A percentile compares a stretch with the other conserved stretches of the same genome.
Evolutionary conservation across 1,139 yeast genomes (phyloP).

Genomic region (Kurtzmaniella quercitrusa): DNA sequence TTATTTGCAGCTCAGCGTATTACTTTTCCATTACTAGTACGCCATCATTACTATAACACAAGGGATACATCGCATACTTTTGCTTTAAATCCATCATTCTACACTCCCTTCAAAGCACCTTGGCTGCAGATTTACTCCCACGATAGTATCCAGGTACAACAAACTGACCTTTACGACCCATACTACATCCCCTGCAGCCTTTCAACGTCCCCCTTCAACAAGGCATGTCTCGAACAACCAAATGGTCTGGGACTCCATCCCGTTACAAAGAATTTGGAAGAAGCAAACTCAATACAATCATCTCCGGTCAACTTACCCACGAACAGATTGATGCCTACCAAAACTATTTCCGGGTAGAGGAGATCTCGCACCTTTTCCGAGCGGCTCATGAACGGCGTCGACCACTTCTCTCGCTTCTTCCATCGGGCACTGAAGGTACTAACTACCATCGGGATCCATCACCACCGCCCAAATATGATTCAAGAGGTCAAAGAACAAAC

Average conservation of each 20-base stretch:
- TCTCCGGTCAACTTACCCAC: constrained; percentile 58
- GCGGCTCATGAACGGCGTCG: constrained; percentile 51
- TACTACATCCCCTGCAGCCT: background rate
- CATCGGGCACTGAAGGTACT: constrained; percentile 30
- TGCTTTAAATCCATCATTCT: too few species aligned
- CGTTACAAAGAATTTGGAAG: constrained; percentile 28
- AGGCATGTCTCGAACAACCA: constrained; percentile 18
- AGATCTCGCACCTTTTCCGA: constrained; percentile 47
- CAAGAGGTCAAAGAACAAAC: constrained; percentile 75
- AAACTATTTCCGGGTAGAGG: constrained; percentile 71
- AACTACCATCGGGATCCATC: constrained; percentile 63
- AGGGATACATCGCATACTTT: too few species aligned
- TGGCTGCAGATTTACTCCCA: too few species aligned
- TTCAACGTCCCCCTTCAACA: background rate
- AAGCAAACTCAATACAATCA: constrained; percentile 35
- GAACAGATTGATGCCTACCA: constrained; percentile 88
- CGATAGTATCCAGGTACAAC: too few species aligned
- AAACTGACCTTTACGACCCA: background rate
- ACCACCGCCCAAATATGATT: constrained; percentile 91
- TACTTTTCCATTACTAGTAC: too few species aligned
- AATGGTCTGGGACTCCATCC: constrained; percentile 43
- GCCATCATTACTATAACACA: too few species aligned
- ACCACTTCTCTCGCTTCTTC: constrained; percentile 36
- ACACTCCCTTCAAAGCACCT: too few species aligned
- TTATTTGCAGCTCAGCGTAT: too few species aligned